Conservation (phyloP, 1,139 yeast species). For the Diutina ranongensis region DNA sequence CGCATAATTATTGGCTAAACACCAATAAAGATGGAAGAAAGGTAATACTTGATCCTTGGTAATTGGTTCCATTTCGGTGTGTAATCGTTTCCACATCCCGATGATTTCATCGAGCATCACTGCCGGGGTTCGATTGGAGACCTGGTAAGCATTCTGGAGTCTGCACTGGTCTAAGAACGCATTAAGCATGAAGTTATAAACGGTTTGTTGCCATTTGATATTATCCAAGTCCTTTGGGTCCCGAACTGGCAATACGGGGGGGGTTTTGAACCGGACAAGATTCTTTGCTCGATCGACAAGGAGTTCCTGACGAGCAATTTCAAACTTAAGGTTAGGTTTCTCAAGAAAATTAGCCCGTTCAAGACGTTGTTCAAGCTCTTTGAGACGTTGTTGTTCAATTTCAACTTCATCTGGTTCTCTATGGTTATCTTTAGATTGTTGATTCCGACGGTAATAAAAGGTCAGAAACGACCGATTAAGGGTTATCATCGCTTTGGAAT, state of each 20-base stretch:
- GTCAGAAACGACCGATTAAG: background rate
- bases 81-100: background rate
- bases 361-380: background rate
- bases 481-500: background rate
- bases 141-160: background rate
- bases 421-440: background rate
- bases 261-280: background rate
- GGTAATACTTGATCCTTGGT: background rate
- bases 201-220: background rate
- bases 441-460: background rate
- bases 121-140: background rate
- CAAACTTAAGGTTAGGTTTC: background rate
- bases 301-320: background rate
- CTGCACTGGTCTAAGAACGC: background rate
- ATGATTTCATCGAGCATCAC: background rate
- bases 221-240: background rate
- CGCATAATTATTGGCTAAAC: background rate
- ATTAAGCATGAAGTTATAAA: background rate
- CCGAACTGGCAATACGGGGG: background rate
- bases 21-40: background rate
- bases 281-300: background rate
- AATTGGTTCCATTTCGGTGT: slow-evolving; percentile 1
- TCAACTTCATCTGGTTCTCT: background rate
- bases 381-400: background rate
- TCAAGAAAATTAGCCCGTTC: background rate